Conservation (phyloP, 108 stramenopile species). For the Cylindrotheca fusiformis region DNA sequence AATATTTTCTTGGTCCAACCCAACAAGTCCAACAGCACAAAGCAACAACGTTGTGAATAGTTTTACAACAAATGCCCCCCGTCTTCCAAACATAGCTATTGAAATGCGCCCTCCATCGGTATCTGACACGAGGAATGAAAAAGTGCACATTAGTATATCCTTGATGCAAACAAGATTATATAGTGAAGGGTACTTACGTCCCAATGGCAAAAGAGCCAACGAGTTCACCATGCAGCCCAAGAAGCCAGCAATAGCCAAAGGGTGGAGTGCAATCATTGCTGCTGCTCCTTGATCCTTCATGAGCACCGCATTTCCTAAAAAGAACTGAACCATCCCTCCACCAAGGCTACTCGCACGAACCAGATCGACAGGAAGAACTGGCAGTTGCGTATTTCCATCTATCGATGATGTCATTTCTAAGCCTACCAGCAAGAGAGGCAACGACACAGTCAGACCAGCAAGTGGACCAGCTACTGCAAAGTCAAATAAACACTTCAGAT, state of each 20-base stretch:
- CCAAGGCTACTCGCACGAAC: constrained; percentile 62
- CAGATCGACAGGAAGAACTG: constrained; percentile 58
- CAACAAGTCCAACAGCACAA: constrained; percentile 55
- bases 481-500: constrained; percentile 60
- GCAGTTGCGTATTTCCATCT: constrained; percentile 26
- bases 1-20: constrained; percentile 49
- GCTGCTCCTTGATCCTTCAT: constrained; percentile 50
- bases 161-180: constrained; percentile 54
- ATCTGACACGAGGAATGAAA: constrained; percentile 14
- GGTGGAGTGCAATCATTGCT: constrained; percentile 64
- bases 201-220: constrained; percentile 72
- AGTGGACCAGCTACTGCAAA: constrained; percentile 73
- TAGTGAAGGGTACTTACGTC: constrained; percentile 48
- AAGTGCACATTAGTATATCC: constrained; percentile 30
- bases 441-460: constrained; percentile 48
- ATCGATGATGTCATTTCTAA: constrained; percentile 43
- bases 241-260: constrained; percentile 76
- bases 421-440: constrained; percentile 51
- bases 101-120: constrained; percentile 78
- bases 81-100: constrained; percentile 67
- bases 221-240: constrained; percentile 67
- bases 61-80: constrained; percentile 51
- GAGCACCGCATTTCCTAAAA: constrained; percentile 23
- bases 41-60: constrained; percentile 44
- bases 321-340: constrained; percentile 52